Percentiles rank a stretch among this genome's conserved stretches.
Evolutionary conservation across 805 yeast species (phyloP).

Genomic region (Metschnikowia henanensis): DNA sequence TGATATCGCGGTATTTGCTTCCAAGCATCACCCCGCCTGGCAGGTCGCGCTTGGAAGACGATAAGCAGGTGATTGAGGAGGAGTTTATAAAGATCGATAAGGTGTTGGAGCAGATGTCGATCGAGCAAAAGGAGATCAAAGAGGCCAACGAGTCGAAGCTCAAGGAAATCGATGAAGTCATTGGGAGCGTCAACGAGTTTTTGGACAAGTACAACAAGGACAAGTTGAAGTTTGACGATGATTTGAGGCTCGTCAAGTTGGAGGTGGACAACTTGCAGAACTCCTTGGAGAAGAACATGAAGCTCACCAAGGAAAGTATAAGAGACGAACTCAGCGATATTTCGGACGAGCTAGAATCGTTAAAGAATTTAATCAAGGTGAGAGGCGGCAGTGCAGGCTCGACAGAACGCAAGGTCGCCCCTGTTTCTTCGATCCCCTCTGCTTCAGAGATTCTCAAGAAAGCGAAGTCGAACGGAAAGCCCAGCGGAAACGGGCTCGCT

Average conservation of each 20-base stretch:
- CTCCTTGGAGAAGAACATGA: slow-evolving; percentile 66
- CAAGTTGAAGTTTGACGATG: slow-evolving; percentile 74
- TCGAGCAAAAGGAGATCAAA: slow-evolving; percentile 69
- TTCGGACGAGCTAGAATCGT: slow-evolving; percentile 64
- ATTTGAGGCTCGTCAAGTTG: slow-evolving; percentile 71
- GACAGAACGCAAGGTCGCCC: slow-evolving; percentile 47
- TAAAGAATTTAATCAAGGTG: slow-evolving; percentile 53
- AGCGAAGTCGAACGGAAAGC: slow-evolving; percentile 41
- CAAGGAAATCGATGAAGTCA: slow-evolving; percentile 63
- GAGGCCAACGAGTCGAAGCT: slow-evolving; percentile 60
- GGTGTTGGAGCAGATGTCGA: slow-evolving; percentile 66
- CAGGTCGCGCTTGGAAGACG: slow-evolving; percentile 77
- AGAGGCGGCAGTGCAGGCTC: slow-evolving; percentile 30
- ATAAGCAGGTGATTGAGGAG: slow-evolving; percentile 76
- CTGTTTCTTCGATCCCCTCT: slow-evolving; percentile 76
- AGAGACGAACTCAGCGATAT: slow-evolving; percentile 62
- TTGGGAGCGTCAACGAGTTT: slow-evolving; percentile 61
- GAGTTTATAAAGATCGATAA: slow-evolving; percentile 81
- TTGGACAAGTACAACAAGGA: slow-evolving; percentile 64
- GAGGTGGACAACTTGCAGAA: slow-evolving; percentile 79
- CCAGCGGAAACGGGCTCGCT: slow-evolving; percentile 1
- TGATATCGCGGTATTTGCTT: slow-evolving; percentile 71
- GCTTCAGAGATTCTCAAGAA: slow-evolving; percentile 69
- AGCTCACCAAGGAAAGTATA: slow-evolving; percentile 58
- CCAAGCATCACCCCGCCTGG: slow-evolving; percentile 83